These are phyloP conservation scores for Gyromitra esculenta DNA, from an alignment of 2,329 filamentous ascomycete species.

Conservation along the genomic window DNA sequence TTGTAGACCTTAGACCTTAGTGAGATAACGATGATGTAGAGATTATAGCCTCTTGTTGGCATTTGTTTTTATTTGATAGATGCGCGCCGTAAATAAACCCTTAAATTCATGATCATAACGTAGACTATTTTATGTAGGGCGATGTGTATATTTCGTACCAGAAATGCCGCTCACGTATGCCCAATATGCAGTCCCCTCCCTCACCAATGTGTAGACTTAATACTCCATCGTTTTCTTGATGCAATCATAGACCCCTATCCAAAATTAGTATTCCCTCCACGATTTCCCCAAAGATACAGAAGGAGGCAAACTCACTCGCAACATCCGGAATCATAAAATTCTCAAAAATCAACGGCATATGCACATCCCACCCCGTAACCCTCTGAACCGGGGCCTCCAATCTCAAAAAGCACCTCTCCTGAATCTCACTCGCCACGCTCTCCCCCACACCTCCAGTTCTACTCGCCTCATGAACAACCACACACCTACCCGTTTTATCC, in stretches of 20 bases:
- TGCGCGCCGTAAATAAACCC: neutral
- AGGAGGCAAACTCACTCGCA: slow-evolving; percentile 72
- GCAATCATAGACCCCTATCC: slow-evolving; percentile 74
- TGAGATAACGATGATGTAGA: neutral
- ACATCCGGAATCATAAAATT: slow-evolving; percentile 85
- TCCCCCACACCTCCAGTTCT: slow-evolving; percentile 88
- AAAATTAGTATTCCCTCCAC: slow-evolving; percentile 39
- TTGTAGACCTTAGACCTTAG: neutral
- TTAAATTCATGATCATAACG: neutral
- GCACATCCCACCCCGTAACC: slow-evolving; percentile 89
- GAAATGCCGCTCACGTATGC: slow-evolving; percentile 15
- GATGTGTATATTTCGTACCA: slow-evolving; percentile 25
- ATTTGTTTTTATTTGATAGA: neutral
- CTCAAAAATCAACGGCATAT: slow-evolving; percentile 81
- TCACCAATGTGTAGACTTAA: slow-evolving; percentile 60
- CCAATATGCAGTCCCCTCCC: slow-evolving; percentile 12
- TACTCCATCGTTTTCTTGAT: slow-evolving; percentile 75
- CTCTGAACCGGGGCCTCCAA: slow-evolving; percentile 86
- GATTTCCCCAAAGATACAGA: neutral
- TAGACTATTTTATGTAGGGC: slow-evolving; percentile 11
- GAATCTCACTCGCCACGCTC: slow-evolving; percentile 86
- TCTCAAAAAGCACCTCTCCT: slow-evolving; percentile 84
- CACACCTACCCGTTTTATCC: slow-evolving; percentile 82
- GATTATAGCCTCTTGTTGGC: neutral
- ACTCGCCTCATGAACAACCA: slow-evolving; percentile 94